A percentile compares a stretch with the other conserved stretches of the same genome.
Conservation (phyloP, 257 asterid species). For the Jaltomata sinuosa region DNA sequence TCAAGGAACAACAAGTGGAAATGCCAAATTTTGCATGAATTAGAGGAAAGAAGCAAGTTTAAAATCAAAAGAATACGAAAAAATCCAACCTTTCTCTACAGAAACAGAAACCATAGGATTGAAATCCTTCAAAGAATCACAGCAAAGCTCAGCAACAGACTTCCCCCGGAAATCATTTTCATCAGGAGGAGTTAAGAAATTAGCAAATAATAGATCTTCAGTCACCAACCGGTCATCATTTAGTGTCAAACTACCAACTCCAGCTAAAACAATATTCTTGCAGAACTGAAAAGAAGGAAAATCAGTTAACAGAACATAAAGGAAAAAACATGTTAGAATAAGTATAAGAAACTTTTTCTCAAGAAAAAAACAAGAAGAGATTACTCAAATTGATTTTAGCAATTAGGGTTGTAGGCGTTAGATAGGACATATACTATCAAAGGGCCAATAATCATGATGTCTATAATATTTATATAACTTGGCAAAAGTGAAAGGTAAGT, state of each 20-base stretch:
- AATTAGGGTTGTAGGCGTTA: background rate
- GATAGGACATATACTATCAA: background rate
- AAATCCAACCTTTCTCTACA: slow-evolving; percentile 54
- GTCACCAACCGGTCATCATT: slow-evolving; percentile 71
- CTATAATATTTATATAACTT: background rate
- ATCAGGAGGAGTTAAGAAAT: slow-evolving; percentile 60
- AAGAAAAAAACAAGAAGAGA: background rate
- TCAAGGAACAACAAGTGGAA: background rate
- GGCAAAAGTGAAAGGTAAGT: background rate
- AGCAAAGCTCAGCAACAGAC: slow-evolving; percentile 78
- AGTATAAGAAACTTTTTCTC: background rate
- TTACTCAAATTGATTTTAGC: background rate
- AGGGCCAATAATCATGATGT: background rate
- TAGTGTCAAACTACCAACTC: slow-evolving; percentile 89
- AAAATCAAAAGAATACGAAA: background rate
- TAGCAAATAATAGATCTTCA: slow-evolving; percentile 61
- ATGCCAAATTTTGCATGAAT: background rate
- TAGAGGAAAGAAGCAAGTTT: background rate
- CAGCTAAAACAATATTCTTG: slow-evolving; percentile 94
- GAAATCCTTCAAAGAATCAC: slow-evolving; percentile 88
- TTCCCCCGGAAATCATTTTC: slow-evolving; percentile 40
- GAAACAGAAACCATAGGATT: slow-evolving; percentile 96
- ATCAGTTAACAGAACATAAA: background rate
- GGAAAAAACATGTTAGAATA: background rate
- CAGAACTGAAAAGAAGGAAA: slow-evolving; percentile 53